A percentile compares a stretch with the other conserved stretches of the same genome.
These are phyloP conservation scores for Exophiala spinifera DNA, from an alignment of 2,329 filamentous ascomycete genomes.

Conservation along the genomic window DNA sequence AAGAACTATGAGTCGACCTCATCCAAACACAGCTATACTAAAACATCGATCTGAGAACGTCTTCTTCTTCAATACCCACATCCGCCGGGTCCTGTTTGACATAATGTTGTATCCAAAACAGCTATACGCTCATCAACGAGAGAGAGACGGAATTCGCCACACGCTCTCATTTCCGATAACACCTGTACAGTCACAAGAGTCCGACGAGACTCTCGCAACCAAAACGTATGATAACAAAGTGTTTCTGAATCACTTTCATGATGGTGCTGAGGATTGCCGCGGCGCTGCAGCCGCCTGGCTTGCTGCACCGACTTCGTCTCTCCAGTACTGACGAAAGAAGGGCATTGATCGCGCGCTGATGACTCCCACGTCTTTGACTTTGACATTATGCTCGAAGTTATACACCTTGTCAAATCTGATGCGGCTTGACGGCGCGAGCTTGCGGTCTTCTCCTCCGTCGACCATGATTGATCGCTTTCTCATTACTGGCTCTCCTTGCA, in stretches of 20 bases:
- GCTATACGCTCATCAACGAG: neutral
- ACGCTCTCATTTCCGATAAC: too few relatives aligned
- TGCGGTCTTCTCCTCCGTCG: conserved; percentile 21
- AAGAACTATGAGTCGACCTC: neutral
- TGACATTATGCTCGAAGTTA: conserved; percentile 44
- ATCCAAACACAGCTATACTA: neutral
- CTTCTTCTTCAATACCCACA: too few relatives aligned
- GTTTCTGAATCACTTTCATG: neutral
- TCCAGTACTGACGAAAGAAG: conserved; percentile 26
- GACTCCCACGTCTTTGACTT: conserved; percentile 40
- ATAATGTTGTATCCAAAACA: neutral
- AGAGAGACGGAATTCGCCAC: neutral
- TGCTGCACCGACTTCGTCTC: neutral
- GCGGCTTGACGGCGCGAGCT: conserved; percentile 36
- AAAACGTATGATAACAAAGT: neutral
- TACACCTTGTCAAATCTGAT: conserved; percentile 43
- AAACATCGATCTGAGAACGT: too few relatives aligned
- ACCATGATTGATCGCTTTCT: conserved; percentile 40
- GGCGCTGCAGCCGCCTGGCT: neutral
- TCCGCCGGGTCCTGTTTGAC: neutral
- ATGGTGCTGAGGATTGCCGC: neutral
- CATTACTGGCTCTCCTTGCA: conserved; percentile 32
- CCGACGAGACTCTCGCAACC: neutral
- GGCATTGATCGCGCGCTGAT: conserved; percentile 33
- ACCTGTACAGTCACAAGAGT: neutral